Base-by-base conservation (phyloP, 768 basidiomycete genomes). In the Russula virescens region DNA sequence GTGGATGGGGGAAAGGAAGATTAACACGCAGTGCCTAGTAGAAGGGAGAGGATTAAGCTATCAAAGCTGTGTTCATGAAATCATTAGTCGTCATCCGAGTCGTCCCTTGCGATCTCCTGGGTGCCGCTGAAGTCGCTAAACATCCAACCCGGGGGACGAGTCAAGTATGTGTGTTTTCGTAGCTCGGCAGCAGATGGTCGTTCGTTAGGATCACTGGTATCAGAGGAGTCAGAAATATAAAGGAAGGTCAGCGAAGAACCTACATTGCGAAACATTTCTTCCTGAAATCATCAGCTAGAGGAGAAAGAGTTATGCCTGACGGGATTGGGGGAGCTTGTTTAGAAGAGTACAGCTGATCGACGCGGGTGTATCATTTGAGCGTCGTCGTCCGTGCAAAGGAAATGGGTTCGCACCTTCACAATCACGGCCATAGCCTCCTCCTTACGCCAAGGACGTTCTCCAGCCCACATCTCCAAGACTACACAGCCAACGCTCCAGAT, bases 401-500 rank as follows among this genome's bases (percentile, higher is more conserved):
- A 53, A 53, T 34, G 10, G 26, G 5, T 16, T 26, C 80, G 60
- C 70, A 93, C 95, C 82, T 95, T 92, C 75, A 91, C 90, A 87
- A 99, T 91, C 62, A 98, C 94, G 1, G 91, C 88, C 63, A 98
- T 82, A 66, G 84, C 84, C 73, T 95, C 91, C 68, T 95, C 89
- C 31, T 91, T 88, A 28, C 80, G 85, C 97, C 97, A 99, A 3
- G 97, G 97, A 49, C 95, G 79, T 71, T 86, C 83, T n/a, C 97
- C 97, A 23, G 91, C 90, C 88, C 94, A 96, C 97, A 99, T 99
- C 74, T 99, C 97, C 66, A 98, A 80, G 18, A 96, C 89, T n/a
- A 98, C 91, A 76, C 97, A 99, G 1, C 97, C 97, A 5, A 98
- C 83, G 73, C 93, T 94, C 97, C 97, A 99, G 67, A 99, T 96